Conservation (phyloP, 2,329 filamentous ascomycete species). For the Neonectria magnoliae region DNA sequence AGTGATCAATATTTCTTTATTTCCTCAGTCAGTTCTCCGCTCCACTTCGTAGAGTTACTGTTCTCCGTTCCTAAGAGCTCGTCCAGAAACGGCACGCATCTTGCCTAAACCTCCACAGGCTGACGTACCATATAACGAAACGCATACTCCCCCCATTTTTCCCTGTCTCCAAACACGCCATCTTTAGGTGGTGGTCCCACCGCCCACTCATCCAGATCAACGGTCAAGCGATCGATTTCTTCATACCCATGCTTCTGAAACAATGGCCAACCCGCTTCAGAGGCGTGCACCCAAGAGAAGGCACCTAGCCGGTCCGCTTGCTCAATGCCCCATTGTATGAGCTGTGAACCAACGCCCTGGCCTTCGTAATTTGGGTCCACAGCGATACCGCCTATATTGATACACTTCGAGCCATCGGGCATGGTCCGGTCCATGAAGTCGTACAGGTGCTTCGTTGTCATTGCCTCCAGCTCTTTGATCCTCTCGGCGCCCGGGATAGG, state of each 20-base stretch:
- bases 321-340: slow-evolving; percentile 46
- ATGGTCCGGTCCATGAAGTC: slow-evolving; percentile 46
- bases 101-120: background rate
- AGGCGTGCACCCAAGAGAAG: slow-evolving; percentile 50
- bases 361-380: slow-evolving; percentile 46
- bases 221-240: slow-evolving; percentile 41
- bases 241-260: slow-evolving; percentile 46
- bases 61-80: background rate
- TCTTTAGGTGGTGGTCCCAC: slow-evolving; percentile 37
- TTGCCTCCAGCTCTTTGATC: slow-evolving; percentile 43
- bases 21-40: no score
- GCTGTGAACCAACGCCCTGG: slow-evolving; percentile 45
- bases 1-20: background rate
- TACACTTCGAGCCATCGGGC: slow-evolving; percentile 45
- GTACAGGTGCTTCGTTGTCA: slow-evolving; percentile 45
- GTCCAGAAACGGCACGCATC: background rate
- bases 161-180: slow-evolving; percentile 25
- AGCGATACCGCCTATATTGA: slow-evolving; percentile 45
- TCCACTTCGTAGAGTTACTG: no score
- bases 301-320: slow-evolving; percentile 42
- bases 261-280: slow-evolving; percentile 43
- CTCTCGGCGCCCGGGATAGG: slow-evolving; percentile 32
- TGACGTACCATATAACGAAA: slow-evolving; percentile 45
- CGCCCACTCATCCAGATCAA: slow-evolving; percentile 48
- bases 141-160: slow-evolving; percentile 47